phyloP scores from a whole-genome alignment of 441 rosid genomes.

The Corymbia citriodora region DNA sequence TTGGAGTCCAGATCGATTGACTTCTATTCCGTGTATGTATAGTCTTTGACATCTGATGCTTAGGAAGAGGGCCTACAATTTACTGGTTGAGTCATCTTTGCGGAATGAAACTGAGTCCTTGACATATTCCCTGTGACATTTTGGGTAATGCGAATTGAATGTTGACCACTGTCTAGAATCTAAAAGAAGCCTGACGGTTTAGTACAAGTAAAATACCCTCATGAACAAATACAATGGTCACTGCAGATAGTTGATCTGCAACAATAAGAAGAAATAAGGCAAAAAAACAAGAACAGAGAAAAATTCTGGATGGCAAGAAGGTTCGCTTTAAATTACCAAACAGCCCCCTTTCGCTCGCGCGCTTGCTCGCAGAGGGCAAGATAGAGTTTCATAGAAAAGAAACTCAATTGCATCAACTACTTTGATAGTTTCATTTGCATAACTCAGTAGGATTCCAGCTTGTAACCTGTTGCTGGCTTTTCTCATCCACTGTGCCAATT shows the following conservation, averaged over 20 bases:
- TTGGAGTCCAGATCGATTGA: background rate
- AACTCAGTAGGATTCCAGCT: background rate
- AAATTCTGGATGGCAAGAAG: background rate
- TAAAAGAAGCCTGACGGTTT: background rate
- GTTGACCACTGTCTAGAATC: background rate
- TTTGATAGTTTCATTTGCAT: background rate
- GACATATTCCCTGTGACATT: background rate
- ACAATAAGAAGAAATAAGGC: background rate
- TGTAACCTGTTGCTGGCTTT: background rate
- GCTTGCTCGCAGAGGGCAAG: background rate
- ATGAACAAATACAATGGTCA: background rate
- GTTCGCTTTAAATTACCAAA: background rate
- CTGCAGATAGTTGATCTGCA: background rate
- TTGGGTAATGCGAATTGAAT: background rate
- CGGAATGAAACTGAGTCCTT: background rate
- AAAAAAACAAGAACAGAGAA: background rate
- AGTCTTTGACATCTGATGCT: background rate
- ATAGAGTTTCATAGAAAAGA: too few species aligned
- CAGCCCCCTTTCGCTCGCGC: background rate
- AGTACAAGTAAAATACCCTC: background rate
- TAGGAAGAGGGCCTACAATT: background rate
- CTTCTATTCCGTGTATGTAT: background rate
- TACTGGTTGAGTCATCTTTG: background rate
- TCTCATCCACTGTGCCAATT: background rate
- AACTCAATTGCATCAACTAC: background rate